These are phyloP conservation scores for Rosa chinensis DNA, from an alignment of 306 rosid species.

Conservation along the genomic window DNA sequence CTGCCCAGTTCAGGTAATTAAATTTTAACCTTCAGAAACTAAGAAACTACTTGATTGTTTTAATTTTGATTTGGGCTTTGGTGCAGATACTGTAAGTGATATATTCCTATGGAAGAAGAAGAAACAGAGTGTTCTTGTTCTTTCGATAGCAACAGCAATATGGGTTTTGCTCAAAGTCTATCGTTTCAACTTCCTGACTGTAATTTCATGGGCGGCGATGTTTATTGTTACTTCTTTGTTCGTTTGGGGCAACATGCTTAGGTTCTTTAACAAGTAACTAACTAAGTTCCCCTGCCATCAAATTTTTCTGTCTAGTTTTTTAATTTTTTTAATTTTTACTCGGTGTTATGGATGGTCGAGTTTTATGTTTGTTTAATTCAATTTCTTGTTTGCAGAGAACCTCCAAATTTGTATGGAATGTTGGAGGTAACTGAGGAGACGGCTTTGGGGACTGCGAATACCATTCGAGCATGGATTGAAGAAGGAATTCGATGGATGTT, in stretches of 20 bases:
- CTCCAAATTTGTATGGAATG: conserved; percentile 27
- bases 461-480: conserved; percentile 33
- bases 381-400: conserved; percentile 36
- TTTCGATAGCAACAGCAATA: conserved; percentile 42
- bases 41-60: not conserved
- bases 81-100: conserved; percentile 41
- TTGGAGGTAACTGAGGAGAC: conserved; percentile 41
- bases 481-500: conserved; percentile 48
- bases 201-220: conserved; percentile 53
- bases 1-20: conserved; percentile 35
- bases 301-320: not conserved
- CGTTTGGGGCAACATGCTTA: conserved; percentile 52
- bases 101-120: conserved; percentile 55
- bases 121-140: conserved; percentile 31
- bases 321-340: not conserved
- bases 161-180: conserved; percentile 59
- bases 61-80: not conserved
- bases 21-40: not conserved
- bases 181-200: conserved; percentile 49
- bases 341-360: not conserved
- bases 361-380: not conserved
- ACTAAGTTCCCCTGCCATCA: not conserved
- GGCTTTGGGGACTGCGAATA: conserved; percentile 25
- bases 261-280: conserved; percentile 52
- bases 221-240: conserved; percentile 41